Percentiles rank a stretch among this genome's conserved stretches.
phyloP scores from a whole-genome alignment of 257 asterid species.

The Parsonsia alboflavescens region DNA sequence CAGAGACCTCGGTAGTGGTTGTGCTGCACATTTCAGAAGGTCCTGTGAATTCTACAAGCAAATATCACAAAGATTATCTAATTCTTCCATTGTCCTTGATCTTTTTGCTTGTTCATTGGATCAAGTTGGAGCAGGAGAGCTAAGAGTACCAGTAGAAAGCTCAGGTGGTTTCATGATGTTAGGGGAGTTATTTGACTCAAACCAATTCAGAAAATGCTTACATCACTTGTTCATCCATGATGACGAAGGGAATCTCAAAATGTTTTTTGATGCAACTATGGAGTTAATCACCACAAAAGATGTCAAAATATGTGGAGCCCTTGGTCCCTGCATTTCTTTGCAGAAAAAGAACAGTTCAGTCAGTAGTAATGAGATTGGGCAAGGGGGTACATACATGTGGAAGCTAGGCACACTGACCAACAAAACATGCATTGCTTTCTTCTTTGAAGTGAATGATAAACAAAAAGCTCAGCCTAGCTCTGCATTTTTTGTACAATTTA shows the following conservation, averaged over 20 bases:
- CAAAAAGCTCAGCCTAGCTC: conserved; percentile 64
- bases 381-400: conserved; percentile 83
- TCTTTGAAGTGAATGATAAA: conserved; percentile 64
- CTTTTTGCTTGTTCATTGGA: conserved; percentile 94
- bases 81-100: conserved; percentile 78
- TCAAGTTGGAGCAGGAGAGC: conserved; percentile 94
- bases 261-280: conserved; percentile 82
- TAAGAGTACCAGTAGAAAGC: conserved; percentile 58
- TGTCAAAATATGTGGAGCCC: conserved; percentile 80
- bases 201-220: conserved; percentile 72
- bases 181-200: conserved; percentile 77
- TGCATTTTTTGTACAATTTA: conserved; percentile 78
- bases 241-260: conserved; percentile 51
- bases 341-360: conserved; percentile 55
- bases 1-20: conserved; percentile 57
- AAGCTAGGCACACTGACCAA: conserved; percentile 61
- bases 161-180: conserved; percentile 89
- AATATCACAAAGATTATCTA: conserved; percentile 64
- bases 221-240: conserved; percentile 57
- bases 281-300: conserved; percentile 76
- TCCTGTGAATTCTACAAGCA: conserved; percentile 60
- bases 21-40: conserved; percentile 45
- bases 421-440: conserved; percentile 81
- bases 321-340: conserved; percentile 76
- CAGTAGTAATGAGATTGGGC: conserved; percentile 57